Base-by-base conservation (phyloP, 176 grass and related monocot genomes). In the Panicum miliaceum region DNA sequence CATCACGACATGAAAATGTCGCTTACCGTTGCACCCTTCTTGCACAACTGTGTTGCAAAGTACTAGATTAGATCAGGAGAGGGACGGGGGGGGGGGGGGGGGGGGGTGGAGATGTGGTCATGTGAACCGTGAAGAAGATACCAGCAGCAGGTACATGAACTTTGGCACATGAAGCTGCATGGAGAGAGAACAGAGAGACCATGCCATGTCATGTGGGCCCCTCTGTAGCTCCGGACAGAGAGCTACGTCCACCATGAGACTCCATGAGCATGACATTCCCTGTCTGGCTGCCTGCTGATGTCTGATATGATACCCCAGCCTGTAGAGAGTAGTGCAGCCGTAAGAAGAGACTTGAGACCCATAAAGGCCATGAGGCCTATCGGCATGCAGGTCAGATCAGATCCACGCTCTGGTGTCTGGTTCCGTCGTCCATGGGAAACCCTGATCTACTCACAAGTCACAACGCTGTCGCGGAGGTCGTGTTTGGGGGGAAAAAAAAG, bases 191-290 rank as follows among this genome's bases (percentile, higher is more conserved):
- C 41, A 62, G 41, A 8, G 36, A 8, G 47, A 69, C 51, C 54
- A 9, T 57, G 54, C n/a, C 54, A n/a, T 57, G 54, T n/a, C 23
- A 45, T 20, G 57, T 77, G 38, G 67, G 41, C 69, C 56, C 38
- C 29, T 23, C n/a, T 22, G 80, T 36, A 71, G 40, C 48, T 47
- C 22, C 32, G 81, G 25, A 68, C 42, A 50, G 13, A 4, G 12
- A 56, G 26, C 10, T 56, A 68, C 34, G 68, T 54, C 57, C 46
- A 27, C 69, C 34, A 52, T 8, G 29, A 32, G 29, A 32, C 29
- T 32, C 29, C 29, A 32, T 32, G 52, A 69, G 75, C 65, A 71
- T 79, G 75, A 41, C 84, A 79, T 86, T 79, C 76, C 65, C 29
- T 62, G 53, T 2, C 25, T 1, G 4, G 40, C 16, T 60, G 68